Evolutionary conservation across 768 basidiomycete species (phyloP).

Genomic region (Termitomyces sp.): DNA sequence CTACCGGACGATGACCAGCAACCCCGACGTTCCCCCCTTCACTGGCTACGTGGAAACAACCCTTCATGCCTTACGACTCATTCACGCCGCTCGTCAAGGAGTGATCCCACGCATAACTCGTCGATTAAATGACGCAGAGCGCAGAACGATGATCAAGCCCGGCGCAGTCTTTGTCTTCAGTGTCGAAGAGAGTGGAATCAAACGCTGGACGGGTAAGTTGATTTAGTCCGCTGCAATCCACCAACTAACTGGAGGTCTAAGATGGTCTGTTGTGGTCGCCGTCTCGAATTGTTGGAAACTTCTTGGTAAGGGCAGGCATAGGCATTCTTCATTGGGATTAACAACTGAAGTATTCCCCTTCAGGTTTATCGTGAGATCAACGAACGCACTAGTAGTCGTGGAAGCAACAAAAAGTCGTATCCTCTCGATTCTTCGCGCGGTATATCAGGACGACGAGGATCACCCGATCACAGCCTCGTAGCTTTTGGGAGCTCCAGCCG

Average conservation of each 20-base stretch:
- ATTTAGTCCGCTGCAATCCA: conserved; percentile 9
- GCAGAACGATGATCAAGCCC: conserved; percentile 57
- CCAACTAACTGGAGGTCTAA: conserved; percentile 22
- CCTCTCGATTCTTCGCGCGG: conserved; percentile 44
- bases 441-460: conserved; percentile 33
- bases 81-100: conserved; percentile 78
- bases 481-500: conserved; percentile 30
- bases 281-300: conserved; percentile 81
- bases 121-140: conserved; percentile 79
- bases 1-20: conserved; percentile 44
- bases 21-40: conserved; percentile 63
- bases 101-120: conserved; percentile 82
- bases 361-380: conserved; percentile 84
- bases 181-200: conserved; percentile 86
- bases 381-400: conserved; percentile 59
- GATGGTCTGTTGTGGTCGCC: conserved; percentile 78
- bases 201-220: conserved; percentile 72
- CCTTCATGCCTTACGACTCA: conserved; percentile 75
- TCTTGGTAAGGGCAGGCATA: conserved; percentile 50
- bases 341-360: conserved; percentile 1
- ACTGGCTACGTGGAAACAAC: conserved; percentile 81
- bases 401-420: conserved; percentile 46
- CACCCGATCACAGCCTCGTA: conserved; percentile 35
- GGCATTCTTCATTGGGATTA: not conserved
- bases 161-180: conserved; percentile 85